Conservation (phyloP, 371 early-diverging fungal genomes). For the Saksenaea vasiformis region DNA sequence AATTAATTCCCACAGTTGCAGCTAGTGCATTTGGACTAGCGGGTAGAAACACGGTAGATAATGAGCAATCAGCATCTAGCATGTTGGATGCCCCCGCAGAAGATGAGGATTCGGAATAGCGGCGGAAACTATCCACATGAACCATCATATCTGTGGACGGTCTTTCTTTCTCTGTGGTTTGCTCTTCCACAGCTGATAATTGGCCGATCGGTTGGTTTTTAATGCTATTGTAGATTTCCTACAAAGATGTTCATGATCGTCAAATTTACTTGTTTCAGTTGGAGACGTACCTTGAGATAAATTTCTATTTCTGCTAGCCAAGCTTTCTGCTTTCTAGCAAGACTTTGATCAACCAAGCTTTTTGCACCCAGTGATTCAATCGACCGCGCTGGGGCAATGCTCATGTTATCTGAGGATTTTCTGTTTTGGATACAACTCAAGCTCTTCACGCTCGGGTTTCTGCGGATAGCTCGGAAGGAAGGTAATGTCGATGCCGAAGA, state of each 20-base stretch:
- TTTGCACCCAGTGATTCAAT: neutral
- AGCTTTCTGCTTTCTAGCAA: constrained; percentile 11
- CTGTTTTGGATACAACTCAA: neutral
- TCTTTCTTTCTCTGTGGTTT: neutral
- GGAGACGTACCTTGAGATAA: constrained; percentile 25
- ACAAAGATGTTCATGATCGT: neutral
- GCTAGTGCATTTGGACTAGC: neutral
- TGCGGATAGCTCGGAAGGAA: neutral
- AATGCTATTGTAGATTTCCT: neutral
- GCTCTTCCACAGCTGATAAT: neutral
- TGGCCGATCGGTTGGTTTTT: neutral
- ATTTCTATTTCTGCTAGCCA: constrained; percentile 30
- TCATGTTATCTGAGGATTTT: neutral
- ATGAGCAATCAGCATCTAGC: neutral
- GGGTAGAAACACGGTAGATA: neutral
- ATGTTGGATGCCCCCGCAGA: neutral
- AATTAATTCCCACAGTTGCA: neutral
- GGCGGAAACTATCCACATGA: neutral
- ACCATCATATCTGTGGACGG: neutral
- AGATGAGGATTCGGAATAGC: neutral
- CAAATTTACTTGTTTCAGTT: neutral
- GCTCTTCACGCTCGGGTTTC: neutral
- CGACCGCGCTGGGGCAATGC: neutral
- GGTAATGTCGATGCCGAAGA: constrained; percentile 10
- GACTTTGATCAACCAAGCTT: neutral